These are phyloP conservation scores for Colletotrichum lentis DNA, from an alignment of 2,329 filamentous ascomycete species.

Conservation along the genomic window DNA sequence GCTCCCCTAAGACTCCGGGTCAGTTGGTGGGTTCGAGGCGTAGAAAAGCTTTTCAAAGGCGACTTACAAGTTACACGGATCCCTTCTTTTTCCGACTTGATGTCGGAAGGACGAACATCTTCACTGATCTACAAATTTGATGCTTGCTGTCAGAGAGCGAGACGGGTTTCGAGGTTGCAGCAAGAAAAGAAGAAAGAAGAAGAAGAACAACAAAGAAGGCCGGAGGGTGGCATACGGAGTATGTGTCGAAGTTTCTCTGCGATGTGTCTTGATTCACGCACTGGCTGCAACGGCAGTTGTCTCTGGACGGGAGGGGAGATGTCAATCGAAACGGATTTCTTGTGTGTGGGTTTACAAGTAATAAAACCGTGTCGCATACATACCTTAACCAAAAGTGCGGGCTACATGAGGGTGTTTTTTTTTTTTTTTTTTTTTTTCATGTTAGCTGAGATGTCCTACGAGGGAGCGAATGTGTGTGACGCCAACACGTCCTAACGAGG, in stretches of 20 bases:
- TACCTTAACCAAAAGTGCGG: constrained; percentile 40
- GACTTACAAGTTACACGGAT: constrained; percentile 49
- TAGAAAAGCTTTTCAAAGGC: neutral
- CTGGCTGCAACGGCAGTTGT: constrained; percentile 54
- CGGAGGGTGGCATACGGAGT: constrained; percentile 44
- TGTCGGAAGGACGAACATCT: constrained; percentile 44
- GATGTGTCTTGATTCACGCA: constrained; percentile 55
- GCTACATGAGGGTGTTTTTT: constrained; percentile 6
- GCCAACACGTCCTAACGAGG: neutral
- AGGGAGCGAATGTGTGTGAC: neutral
- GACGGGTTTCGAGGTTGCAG: constrained; percentile 1
- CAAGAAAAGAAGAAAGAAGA: neutral
- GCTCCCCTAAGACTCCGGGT: constrained; percentile 62
- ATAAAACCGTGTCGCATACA: constrained; percentile 22
- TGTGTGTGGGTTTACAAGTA: neutral
- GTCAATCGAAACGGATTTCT: constrained; percentile 3
- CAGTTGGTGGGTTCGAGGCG: neutral
- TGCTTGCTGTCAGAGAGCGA: neutral
- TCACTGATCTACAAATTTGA: constrained; percentile 44
- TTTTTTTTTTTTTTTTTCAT: too few relatives aligned
- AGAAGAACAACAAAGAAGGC: too few relatives aligned
- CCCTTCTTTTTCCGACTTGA: constrained; percentile 43
- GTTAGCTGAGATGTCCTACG: constrained; percentile 4
- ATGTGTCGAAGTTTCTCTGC: constrained; percentile 55
- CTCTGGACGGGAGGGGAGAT: constrained; percentile 42